These are phyloP conservation scores for Dactylonectria estremocensis DNA, from an alignment of 2,329 filamentous ascomycete genomes.

Conservation along the genomic window DNA sequence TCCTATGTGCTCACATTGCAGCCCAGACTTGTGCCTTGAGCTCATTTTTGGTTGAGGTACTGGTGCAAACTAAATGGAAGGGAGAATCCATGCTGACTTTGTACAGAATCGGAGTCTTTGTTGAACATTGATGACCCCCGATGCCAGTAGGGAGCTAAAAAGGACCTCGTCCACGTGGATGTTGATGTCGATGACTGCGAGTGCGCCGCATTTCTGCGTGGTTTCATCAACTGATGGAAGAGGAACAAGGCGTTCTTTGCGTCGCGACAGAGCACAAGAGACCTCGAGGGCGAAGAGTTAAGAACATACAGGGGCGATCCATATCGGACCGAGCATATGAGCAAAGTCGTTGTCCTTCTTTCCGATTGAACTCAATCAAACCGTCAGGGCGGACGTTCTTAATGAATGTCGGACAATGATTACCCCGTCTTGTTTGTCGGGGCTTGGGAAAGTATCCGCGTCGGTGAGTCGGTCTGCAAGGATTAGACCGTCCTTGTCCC, in stretches of 20 bases:
- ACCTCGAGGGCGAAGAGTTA: neutral
- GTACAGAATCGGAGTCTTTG: neutral
- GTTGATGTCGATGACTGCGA: neutral
- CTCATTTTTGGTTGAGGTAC: neutral
- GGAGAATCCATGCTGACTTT: neutral
- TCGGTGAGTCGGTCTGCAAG: too few species aligned
- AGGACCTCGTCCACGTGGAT: neutral
- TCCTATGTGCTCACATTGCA: neutral
- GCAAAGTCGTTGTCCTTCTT: too few species aligned
- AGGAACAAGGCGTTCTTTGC: neutral
- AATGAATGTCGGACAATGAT: too few species aligned
- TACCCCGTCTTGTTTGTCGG: too few species aligned
- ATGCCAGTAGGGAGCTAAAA: neutral
- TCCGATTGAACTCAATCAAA: too few species aligned
- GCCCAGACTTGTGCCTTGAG: neutral
- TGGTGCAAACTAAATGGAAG: neutral
- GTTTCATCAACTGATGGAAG: neutral
- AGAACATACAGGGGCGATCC: too few species aligned
- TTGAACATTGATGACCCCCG: neutral
- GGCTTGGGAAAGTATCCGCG: too few species aligned
- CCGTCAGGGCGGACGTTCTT: too few species aligned
- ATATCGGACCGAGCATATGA: too few species aligned
- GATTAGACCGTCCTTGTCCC: too few species aligned
- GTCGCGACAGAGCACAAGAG: neutral
- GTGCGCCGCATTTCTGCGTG: neutral